Conservation (phyloP, 1,139 yeast species). For the Debaryomycetaceae sp. region DNA sequence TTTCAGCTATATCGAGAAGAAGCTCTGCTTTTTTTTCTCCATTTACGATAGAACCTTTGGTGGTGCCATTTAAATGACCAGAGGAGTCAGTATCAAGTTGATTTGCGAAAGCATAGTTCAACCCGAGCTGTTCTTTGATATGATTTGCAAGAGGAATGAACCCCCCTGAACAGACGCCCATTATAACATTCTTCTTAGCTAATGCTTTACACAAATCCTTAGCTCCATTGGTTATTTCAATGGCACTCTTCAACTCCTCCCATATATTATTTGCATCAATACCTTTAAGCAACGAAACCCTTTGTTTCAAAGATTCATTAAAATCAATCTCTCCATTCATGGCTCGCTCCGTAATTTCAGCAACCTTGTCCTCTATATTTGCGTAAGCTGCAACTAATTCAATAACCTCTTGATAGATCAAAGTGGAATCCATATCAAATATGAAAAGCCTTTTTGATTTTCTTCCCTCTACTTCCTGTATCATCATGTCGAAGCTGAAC, state of each 20-base stretch:
- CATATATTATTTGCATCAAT: slow-evolving; percentile 70
- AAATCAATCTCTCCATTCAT: slow-evolving; percentile 98
- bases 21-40: slow-evolving; percentile 80
- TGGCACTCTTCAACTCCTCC: slow-evolving; percentile 69
- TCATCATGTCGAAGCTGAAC: slow-evolving; percentile 26
- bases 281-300: slow-evolving; percentile 79
- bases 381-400: slow-evolving; percentile 78
- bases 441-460: slow-evolving; percentile 64
- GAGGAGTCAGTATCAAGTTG: slow-evolving; percentile 51
- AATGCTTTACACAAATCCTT: slow-evolving; percentile 62
- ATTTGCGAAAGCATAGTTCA: slow-evolving; percentile 91
- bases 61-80: slow-evolving; percentile 52
- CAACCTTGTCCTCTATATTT: slow-evolving; percentile 29
- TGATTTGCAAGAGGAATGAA: slow-evolving; percentile 82
- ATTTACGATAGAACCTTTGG: slow-evolving; percentile 77
- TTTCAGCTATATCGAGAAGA: slow-evolving; percentile 60
- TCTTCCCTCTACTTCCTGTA: slow-evolving; percentile 32
- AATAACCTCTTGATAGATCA: slow-evolving; percentile 94
- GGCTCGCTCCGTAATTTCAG: slow-evolving; percentile 81
- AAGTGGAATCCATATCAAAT: slow-evolving; percentile 97
- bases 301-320: slow-evolving; percentile 68
- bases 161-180: slow-evolving; percentile 94
- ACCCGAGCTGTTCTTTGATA: slow-evolving; percentile 62
- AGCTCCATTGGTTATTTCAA: slow-evolving; percentile 82
- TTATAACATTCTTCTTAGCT: slow-evolving; percentile 56